Evolutionary conservation across 495 filamentous ascomycete species (phyloP), one percentile per base, ranked within the genome.

Genomic region (Trichoderma erinaceum): DNA sequence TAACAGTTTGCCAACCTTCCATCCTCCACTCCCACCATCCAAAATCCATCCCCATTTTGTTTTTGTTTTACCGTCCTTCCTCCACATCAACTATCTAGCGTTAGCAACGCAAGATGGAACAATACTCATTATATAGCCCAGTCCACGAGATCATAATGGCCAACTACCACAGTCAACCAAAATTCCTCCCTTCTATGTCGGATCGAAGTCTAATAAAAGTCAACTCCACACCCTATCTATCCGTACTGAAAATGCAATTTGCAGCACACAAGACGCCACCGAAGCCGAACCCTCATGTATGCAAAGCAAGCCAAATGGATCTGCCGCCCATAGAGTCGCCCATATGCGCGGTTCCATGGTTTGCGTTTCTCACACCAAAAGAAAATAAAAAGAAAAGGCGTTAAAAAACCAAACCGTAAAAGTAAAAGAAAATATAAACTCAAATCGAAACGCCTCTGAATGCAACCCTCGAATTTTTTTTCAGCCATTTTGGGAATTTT

Each of bases 361-460:
- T 61, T 61, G 56, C 23, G 23, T 66, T 50, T 50, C 6, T 50
- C n/a, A 18, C 12, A 66, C 6, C n/a, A 66, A 43, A 43, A 66
- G 68, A 70, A 25, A 67, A 63, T 41, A 41, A 70, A 70, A 66
- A 69, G 69, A 68, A 67, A n/a, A 35, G 64, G 63, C 48, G 64
- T 35, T 58, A 32, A 69, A 44, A 67, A 64, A 4, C 4, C 29
- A 64, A 72, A 68, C 35, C 35, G 35, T 38, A 68, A 68, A 68
- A 75, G 66, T 69, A 56, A 69, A 70, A 50, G 68, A 56, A 67
- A 68, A 61, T 3, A 61, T 16, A 23, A 32, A 61, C 29, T 63
- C 32, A 73, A 69, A 32, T 32, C 69, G 48, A 67, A 74, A 73
- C 70, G 69, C 69, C 69, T 44, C 46, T 56, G 32, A 46, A 69